phyloP scores from a whole-genome alignment of 495 filamentous ascomycete genomes.

The Pseudotulostoma volvatum region DNA sequence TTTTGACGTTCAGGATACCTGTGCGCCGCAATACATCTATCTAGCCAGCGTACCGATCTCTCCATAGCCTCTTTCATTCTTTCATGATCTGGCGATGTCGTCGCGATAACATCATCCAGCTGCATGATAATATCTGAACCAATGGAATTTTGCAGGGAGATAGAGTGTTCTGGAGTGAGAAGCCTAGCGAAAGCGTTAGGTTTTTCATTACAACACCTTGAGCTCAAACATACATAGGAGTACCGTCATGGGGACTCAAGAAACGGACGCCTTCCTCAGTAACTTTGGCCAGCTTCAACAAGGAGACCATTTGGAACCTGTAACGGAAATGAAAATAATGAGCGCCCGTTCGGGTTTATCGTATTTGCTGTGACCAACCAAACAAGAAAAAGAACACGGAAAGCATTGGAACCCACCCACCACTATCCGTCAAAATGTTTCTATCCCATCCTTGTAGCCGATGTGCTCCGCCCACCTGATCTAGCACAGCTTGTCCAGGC shows the following conservation, averaged over 20 bases:
- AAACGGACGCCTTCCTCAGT: constrained; percentile 95
- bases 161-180: constrained; percentile 93
- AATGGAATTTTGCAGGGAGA: constrained; percentile 89
- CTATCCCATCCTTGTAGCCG: constrained; percentile 87
- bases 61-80: constrained; percentile 93
- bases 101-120: constrained; percentile 91
- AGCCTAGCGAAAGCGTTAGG: constrained; percentile 31
- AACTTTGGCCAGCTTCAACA: constrained; percentile 82
- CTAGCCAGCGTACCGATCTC: constrained; percentile 93
- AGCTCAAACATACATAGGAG: constrained; percentile 51
- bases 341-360: not conserved
- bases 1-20: constrained; percentile 72
- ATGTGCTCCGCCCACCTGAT: constrained; percentile 80
- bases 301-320: constrained; percentile 96
- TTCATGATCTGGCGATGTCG: constrained; percentile 71
- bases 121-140: constrained; percentile 99
- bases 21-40: constrained; percentile 88
- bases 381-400: constrained; percentile 4
- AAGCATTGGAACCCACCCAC: constrained; percentile 84
- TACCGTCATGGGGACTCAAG: constrained; percentile 82
- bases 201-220: not conserved
- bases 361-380: not conserved
- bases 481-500: constrained; percentile 76
- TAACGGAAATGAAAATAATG: not conserved
- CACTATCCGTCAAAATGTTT: constrained; percentile 93